Evolutionary conservation across 176 grass and related monocot genomes (phyloP).

Genomic region (Triticum monococcum): DNA sequence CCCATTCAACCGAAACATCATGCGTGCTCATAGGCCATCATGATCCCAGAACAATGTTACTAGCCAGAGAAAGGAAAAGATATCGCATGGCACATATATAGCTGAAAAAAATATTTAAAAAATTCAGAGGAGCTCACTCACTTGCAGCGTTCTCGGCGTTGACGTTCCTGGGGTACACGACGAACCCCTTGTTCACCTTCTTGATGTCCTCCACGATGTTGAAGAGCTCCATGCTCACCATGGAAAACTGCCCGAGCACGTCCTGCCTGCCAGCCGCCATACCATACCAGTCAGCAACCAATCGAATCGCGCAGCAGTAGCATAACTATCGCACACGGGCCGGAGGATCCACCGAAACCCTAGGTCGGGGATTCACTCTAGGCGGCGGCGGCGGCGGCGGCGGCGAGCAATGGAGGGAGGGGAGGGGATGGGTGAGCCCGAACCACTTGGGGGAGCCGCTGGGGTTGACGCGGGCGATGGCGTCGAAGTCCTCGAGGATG

Average conservation of each 20-base stretch:
- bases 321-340: no score
- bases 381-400: background rate
- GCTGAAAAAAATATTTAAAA: background rate
- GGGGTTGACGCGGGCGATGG: slow-evolving; percentile 58
- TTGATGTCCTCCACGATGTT: slow-evolving; percentile 99
- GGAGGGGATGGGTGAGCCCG: background rate
- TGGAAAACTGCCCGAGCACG: slow-evolving; percentile 89
- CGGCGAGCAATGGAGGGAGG: background rate
- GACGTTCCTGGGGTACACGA: slow-evolving; percentile 80
- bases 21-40: background rate
- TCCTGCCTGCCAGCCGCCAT: slow-evolving; percentile 56
- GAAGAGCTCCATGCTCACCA: slow-evolving; percentile 97
- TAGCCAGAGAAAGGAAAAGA: background rate
- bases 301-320: background rate
- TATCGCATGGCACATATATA: no score
- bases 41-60: background rate
- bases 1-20: background rate
- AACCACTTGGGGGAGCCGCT: slow-evolving; percentile 73
- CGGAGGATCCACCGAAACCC: slow-evolving; percentile 18
- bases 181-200: slow-evolving; percentile 94
- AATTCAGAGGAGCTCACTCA: slow-evolving; percentile 26
- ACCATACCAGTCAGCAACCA: background rate
- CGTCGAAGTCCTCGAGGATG: slow-evolving; percentile 88
- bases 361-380: slow-evolving; percentile 1
- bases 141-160: slow-evolving; percentile 87